Percentiles rank a stretch among this genome's conserved stretches.
phyloP scores from a whole-genome alignment of 2,329 filamentous ascomycete genomes.

The Aspergillus sp. region DNA sequence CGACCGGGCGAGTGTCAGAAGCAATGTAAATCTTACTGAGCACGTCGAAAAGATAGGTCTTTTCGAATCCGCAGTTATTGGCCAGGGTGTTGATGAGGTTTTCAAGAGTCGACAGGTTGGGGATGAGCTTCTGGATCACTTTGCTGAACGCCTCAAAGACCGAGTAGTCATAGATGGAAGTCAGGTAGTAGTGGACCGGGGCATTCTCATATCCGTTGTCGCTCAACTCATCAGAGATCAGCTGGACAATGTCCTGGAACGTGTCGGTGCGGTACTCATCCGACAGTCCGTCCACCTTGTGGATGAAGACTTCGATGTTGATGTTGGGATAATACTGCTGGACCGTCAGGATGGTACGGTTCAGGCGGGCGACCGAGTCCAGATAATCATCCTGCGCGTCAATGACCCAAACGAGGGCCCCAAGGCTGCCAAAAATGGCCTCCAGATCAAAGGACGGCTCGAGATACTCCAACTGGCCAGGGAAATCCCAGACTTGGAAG shows the following conservation, averaged over 20 bases:
- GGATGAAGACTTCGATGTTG: conserved; percentile 97
- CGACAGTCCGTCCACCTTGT: conserved; percentile 96
- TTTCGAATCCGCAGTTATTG: conserved; percentile 92
- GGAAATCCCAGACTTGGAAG: conserved; percentile 97
- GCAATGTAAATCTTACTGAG: conserved; percentile 98
- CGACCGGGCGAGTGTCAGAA: conserved; percentile 87
- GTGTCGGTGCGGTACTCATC: conserved; percentile 97
- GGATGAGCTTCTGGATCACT: conserved; percentile 96
- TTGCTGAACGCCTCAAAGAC: conserved; percentile 99
- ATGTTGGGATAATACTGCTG: conserved; percentile 88
- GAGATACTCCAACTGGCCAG: conserved; percentile 89
- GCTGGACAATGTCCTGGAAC: conserved; percentile 92
- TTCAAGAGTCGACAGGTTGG: conserved; percentile 87
- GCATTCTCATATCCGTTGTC: conserved; percentile 93
- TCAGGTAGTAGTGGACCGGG: conserved; percentile 91
- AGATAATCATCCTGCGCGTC: conserved; percentile 98
- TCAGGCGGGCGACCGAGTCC: conserved; percentile 82
- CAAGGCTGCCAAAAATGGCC: conserved; percentile 89
- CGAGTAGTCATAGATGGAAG: conserved; percentile 96
- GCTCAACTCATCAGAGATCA: conserved; percentile 92
- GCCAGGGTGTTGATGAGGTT: conserved; percentile 91
- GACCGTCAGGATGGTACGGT: conserved; percentile 83
- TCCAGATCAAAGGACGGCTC: conserved; percentile 88
- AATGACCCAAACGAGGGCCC: conserved; percentile 96
- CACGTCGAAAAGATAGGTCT: conserved; percentile 97